Evolutionary conservation across 345 rosid species (phyloP).

Genomic region (Passiflora organensis): DNA sequence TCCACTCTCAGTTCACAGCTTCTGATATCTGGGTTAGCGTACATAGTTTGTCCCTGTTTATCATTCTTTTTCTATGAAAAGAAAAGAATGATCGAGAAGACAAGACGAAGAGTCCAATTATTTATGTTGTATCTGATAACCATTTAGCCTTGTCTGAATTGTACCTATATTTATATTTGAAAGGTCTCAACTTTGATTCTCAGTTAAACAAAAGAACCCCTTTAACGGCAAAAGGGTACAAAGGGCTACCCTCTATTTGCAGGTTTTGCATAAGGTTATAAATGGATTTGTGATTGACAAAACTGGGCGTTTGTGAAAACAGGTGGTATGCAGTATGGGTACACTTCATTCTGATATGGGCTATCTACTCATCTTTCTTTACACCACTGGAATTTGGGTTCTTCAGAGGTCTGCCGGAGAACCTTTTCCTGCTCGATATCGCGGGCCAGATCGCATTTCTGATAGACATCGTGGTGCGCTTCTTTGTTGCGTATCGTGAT

Average conservation of each 20-base stretch:
- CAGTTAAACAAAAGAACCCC: background rate
- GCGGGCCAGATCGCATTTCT: slow-evolving; percentile 71
- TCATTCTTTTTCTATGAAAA: background rate
- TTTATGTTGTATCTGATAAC: background rate
- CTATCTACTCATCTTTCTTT: slow-evolving; percentile 86
- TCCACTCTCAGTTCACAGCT: background rate
- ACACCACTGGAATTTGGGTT: slow-evolving; percentile 84
- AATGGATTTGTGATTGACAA: background rate
- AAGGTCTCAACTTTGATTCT: background rate
- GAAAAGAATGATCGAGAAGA: background rate
- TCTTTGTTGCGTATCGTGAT: slow-evolving; percentile 65
- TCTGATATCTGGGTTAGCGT: background rate
- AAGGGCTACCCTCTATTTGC: background rate
- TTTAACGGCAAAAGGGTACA: background rate
- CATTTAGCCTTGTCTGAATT: background rate
- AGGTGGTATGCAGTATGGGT: slow-evolving; percentile 70
- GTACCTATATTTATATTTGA: background rate
- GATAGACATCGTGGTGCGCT: slow-evolving; percentile 54
- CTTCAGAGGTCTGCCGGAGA: slow-evolving; percentile 72
- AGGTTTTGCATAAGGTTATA: background rate
- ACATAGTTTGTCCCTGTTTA: too few relatives aligned
- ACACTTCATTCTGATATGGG: slow-evolving; percentile 74
- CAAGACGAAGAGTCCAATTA: background rate
- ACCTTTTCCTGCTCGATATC: slow-evolving; percentile 63
- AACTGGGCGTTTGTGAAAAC: too few relatives aligned